Evolutionary conservation across 2,329 filamentous ascomycete genomes (phyloP).

Genomic region (Aspergillus pseudonomiae): DNA sequence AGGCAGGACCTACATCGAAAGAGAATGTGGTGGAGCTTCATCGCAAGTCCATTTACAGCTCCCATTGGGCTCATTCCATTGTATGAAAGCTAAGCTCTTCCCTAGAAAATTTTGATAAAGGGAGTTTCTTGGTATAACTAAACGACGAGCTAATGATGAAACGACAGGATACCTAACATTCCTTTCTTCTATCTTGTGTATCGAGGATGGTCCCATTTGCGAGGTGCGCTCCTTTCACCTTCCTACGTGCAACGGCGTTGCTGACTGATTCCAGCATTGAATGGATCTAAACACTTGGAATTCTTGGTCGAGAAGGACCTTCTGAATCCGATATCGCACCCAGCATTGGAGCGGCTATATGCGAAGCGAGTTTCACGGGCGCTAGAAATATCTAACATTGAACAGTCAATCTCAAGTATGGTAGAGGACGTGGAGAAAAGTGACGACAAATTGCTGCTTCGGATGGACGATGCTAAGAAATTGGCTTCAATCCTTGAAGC

Average conservation of each 20-base stretch:
- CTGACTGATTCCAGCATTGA: constrained; percentile 59
- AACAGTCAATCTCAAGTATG: constrained; percentile 35
- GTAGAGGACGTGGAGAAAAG: constrained; percentile 40
- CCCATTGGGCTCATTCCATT: constrained; percentile 84
- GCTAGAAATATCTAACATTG: constrained; percentile 29
- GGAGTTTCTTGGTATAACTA: not conserved
- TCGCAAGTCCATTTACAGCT: constrained; percentile 79
- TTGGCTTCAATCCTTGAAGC: constrained; percentile 66
- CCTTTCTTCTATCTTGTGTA: constrained; percentile 97
- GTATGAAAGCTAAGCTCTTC: constrained; percentile 55
- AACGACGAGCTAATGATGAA: not conserved
- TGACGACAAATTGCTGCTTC: constrained; percentile 51
- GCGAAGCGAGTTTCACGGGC: constrained; percentile 43
- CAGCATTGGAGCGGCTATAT: constrained; percentile 76
- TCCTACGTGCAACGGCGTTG: constrained; percentile 18
- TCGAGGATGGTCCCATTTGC: constrained; percentile 87
- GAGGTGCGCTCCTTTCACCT: constrained; percentile 49
- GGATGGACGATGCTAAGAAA: constrained; percentile 55
- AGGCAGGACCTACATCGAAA: constrained; percentile 75
- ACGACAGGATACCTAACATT: constrained; percentile 77
- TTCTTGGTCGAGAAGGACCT: constrained; percentile 77
- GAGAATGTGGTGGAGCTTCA: constrained; percentile 77
- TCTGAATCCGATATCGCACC: constrained; percentile 66
- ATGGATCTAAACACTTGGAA: constrained; percentile 81
- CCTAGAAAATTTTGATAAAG: not conserved